These are phyloP conservation scores for Cairneyella variabilis DNA, from an alignment of 495 filamentous ascomycete species.

Conservation along the genomic window DNA sequence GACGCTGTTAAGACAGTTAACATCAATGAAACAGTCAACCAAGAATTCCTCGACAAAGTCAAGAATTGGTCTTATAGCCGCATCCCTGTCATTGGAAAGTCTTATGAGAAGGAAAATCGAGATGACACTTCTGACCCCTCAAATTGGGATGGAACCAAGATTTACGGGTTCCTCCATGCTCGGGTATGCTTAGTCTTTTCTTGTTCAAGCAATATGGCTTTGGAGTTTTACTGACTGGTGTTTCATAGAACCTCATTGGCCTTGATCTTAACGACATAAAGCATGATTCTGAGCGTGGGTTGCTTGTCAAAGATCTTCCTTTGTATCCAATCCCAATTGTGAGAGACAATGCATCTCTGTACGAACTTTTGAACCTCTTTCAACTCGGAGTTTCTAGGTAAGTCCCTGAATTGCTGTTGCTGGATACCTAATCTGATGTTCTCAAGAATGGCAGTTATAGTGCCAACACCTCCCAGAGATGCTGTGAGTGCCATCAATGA, in stretches of 20 bases:
- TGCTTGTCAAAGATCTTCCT: constrained; percentile 18
- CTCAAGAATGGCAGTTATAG: constrained; percentile 20
- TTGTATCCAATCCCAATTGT: constrained; percentile 24
- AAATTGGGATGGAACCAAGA: constrained; percentile 6
- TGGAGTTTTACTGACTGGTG: no score
- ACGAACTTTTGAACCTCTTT: constrained; percentile 23
- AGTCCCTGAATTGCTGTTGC: neutral
- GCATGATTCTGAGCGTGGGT: neutral
- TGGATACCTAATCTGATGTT: neutral
- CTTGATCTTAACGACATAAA: constrained; percentile 7
- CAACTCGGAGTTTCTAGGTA: constrained; percentile 23
- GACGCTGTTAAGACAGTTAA: constrained; percentile 15
- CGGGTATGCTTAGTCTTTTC: constrained; percentile 11
- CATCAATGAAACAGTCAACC: constrained; percentile 18
- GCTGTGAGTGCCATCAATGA: neutral
- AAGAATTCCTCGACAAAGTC: constrained; percentile 18
- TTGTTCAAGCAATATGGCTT: neutral
- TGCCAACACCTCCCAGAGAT: constrained; percentile 2
- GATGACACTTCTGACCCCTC: neutral
- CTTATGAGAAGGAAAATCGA: neutral
- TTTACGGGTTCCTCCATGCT: constrained; percentile 23
- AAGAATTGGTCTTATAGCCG: constrained; percentile 24
- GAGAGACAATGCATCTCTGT: constrained; percentile 14
- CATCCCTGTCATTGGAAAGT: constrained; percentile 21
- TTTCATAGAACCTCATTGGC: constrained; percentile 20